Percentiles rank a stretch among this genome's conserved stretches.
phyloP scores from a whole-genome alignment of 176 grass and related monocot genomes.

The Zea luxurians region DNA sequence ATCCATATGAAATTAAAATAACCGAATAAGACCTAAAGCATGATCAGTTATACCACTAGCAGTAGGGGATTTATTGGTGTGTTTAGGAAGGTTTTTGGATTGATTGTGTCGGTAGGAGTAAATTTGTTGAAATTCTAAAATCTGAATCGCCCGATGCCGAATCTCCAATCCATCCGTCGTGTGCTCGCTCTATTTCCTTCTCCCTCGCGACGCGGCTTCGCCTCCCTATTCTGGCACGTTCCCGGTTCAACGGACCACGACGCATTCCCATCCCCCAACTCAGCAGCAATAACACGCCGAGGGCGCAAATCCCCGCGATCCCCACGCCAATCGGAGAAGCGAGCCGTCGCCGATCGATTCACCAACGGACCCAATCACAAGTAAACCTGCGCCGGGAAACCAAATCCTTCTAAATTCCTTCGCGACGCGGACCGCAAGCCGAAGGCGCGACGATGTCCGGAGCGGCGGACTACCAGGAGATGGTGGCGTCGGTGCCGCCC shows the following conservation, averaged over 20 bases:
- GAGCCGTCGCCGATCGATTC: neutral
- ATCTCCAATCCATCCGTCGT: neutral
- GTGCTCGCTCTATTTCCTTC: slow-evolving; percentile 11
- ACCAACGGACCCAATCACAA: neutral
- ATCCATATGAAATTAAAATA: no score
- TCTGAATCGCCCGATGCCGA: neutral
- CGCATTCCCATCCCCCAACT: slow-evolving; percentile 7
- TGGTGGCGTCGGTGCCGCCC: slow-evolving; percentile 56
- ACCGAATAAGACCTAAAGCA: no score
- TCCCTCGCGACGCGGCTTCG: neutral
- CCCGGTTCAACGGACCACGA: slow-evolving; percentile 15
- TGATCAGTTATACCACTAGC: no score
- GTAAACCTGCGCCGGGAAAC: neutral
- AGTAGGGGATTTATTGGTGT: no score
- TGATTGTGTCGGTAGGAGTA: no score
- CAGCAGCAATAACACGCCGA: neutral
- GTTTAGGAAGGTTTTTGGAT: no score
- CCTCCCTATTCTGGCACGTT: neutral
- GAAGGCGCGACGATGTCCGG: slow-evolving; percentile 35
- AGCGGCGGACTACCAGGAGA: slow-evolving; percentile 52
- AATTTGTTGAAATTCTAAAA: no score
- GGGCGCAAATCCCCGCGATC: slow-evolving; percentile 34
- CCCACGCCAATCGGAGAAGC: slow-evolving; percentile 12
- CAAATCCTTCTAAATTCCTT: neutral
- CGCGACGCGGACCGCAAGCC: neutral